Evolutionary conservation across 371 early-diverging fungal species (phyloP), one percentile per base, ranked within the genome.

Genomic region (Syncephalastrum monosporum): DNA sequence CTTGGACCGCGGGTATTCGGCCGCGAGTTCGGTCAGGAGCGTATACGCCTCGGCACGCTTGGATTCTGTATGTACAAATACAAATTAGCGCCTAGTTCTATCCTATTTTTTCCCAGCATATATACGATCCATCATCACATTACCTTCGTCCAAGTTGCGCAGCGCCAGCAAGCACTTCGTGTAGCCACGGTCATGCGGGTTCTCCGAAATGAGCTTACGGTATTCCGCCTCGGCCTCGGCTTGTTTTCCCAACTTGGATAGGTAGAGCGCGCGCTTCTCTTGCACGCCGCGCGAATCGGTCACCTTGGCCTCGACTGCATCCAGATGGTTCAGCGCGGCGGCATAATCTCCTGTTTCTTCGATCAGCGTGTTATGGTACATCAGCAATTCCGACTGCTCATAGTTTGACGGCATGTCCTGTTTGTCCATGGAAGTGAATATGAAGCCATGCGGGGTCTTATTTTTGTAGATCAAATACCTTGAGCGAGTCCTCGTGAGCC

Each of bases 1-100:
- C 72, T 90, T 90, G 15, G 96, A 94, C 7, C 86, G 83, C 50
- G 93, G 93, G 64, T 92, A 92, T 58, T 91, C 77, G 52, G 68
- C 65, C 59, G 69, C 77, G 15, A 94, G 78, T 15, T 88, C 84
- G 42, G 78, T 69, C 56, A 88, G 79, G 24, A 90, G 25, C 21
- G 59, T 42, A 47, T 59, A 63, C 4, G 57, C 55, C 12, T 63
- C 63, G 15, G 60, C 59, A 25, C 42, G 42, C 46, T 67, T 74
- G 59, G 59, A 53, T 15, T 27, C 59, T 57, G 38, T 16, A 42
- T 53, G 16, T 21, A 42, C 2, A n/a, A 50, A 15, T 25, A 23
- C 47, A 23, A 0, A 29, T 16, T n/a, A 4, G 27, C 41, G 19
- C 47, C 56, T 27, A 27, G 48, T 24, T 50, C 43, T 57, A 42